Conservation (phyloP, 208 protist species). For the Acanthamoeba triangularis region DNA sequence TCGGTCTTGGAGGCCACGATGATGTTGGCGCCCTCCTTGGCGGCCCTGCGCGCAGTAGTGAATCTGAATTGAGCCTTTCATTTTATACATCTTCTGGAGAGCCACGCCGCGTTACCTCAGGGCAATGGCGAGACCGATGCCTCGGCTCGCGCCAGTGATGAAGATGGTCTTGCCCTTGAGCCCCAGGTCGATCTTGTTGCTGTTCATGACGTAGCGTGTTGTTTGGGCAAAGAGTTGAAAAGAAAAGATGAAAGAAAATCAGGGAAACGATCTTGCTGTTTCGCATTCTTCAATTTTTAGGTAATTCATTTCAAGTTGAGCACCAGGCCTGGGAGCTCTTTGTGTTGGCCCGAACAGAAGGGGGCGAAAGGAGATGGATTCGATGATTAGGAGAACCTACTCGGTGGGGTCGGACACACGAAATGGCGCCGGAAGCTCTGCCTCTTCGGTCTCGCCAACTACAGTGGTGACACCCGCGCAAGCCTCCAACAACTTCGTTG, state of each 20-base stretch:
- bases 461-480: background rate
- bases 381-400: background rate
- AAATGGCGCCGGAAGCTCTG: background rate
- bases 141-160: slow-evolving; percentile 89
- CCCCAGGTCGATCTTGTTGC: slow-evolving; percentile 20
- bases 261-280: background rate
- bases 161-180: slow-evolving; percentile 89
- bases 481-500: background rate
- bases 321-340: background rate
- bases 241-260: no score
- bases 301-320: background rate
- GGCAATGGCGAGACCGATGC: slow-evolving; percentile 90
- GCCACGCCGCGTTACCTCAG: slow-evolving; percentile 72
- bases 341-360: background rate
- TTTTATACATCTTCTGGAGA: background rate
- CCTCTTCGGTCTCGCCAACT: background rate
- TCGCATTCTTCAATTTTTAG: no score
- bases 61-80: background rate
- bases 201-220: background rate
- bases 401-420: background rate
- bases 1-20: slow-evolving; percentile 92
- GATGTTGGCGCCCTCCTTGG: slow-evolving; percentile 90
- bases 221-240: background rate
- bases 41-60: slow-evolving; percentile 68
- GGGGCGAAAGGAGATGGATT: background rate